Conservation (phyloP, 108 stramenopile genomes). For the Nannochloropsis salina region DNA sequence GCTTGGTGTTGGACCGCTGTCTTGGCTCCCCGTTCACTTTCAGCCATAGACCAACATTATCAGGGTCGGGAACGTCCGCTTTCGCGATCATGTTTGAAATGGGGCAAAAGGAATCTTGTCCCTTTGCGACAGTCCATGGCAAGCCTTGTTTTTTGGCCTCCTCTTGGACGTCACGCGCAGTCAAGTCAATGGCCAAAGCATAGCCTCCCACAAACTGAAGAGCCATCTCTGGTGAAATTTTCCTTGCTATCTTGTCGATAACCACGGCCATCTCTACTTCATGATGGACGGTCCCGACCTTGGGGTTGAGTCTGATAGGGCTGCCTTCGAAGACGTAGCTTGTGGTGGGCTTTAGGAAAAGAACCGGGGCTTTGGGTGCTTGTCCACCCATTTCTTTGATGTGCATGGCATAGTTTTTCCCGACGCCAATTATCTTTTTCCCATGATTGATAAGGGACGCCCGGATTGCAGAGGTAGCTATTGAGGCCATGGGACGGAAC, state of each 20-base stretch:
- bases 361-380: not conserved
- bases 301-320: not conserved
- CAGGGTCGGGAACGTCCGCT: not conserved
- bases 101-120: not conserved
- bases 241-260: not conserved
- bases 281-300: slow-evolving; percentile 1
- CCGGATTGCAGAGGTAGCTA: not conserved
- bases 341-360: not conserved
- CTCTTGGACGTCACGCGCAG: slow-evolving; percentile 13
- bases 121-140: not conserved
- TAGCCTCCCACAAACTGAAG: not conserved
- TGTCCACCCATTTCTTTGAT: not conserved
- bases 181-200: not conserved
- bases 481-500: too few relatives aligned
- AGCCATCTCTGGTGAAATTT: not conserved
- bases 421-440: not conserved
- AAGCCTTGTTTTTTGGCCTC: slow-evolving; percentile 17
- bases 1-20: not conserved
- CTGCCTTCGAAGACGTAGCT: not conserved
- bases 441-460: not conserved
- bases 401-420: not conserved
- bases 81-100: not conserved
- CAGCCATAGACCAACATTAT: not conserved
- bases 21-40: not conserved
- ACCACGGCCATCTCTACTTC: not conserved